These are phyloP conservation scores for Vicia villosa DNA, from an alignment of 306 rosid species.

Conservation along the genomic window DNA sequence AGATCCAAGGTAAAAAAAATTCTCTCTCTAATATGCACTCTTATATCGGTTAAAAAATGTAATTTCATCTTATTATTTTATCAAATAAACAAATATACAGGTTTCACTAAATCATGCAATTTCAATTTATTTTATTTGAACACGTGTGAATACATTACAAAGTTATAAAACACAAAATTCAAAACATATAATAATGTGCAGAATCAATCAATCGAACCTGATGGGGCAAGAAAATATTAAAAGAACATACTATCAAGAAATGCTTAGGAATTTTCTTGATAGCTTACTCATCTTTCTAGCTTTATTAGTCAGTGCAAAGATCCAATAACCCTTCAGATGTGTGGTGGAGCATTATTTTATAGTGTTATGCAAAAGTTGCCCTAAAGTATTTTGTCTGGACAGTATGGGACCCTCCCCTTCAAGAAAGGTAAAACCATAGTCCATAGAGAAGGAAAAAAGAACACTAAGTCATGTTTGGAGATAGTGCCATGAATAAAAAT, in stretches of 20 bases:
- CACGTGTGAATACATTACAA: not conserved
- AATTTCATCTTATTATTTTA: too few relatives aligned
- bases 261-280: slow-evolving; percentile 26
- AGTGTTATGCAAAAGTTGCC: slow-evolving; percentile 36
- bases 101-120: too few relatives aligned
- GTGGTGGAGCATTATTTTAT: not conserved
- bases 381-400: slow-evolving; percentile 24
- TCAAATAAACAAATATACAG: too few relatives aligned
- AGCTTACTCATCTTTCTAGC: slow-evolving; percentile 42
- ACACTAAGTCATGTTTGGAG: not conserved
- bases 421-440: slow-evolving; percentile 6
- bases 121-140: too few relatives aligned
- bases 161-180: not conserved
- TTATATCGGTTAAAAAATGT: too few relatives aligned
- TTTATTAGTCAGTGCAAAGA: slow-evolving; percentile 43
- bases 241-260: slow-evolving; percentile 26
- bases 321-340: slow-evolving; percentile 6
- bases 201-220: slow-evolving; percentile 9
- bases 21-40: too few relatives aligned
- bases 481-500: too few relatives aligned
- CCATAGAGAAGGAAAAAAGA: not conserved
- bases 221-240: slow-evolving; percentile 27
- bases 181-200: not conserved
- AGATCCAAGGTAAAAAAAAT: too few relatives aligned
- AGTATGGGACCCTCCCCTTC: slow-evolving; percentile 39